These are phyloP conservation scores for Vigna reflexopilosa DNA, from an alignment of 306 rosid genomes.

Conservation along the genomic window DNA sequence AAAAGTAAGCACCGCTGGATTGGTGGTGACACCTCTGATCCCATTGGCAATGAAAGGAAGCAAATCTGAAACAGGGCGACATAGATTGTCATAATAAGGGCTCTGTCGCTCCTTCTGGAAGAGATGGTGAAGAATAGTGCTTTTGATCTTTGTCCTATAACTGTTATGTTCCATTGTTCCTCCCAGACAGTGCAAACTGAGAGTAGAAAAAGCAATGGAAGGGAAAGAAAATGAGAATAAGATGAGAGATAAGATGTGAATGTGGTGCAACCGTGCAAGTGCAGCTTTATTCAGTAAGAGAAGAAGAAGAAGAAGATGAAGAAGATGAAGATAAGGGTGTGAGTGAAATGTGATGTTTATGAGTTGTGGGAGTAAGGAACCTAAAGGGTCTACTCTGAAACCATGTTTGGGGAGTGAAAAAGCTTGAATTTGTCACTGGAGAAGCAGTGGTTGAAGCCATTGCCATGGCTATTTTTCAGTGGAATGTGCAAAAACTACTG, in stretches of 20 bases:
- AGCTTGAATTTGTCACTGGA: neutral
- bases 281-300: neutral
- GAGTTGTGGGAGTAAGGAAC: neutral
- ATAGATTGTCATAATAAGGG: constrained; percentile 91
- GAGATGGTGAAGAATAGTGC: constrained; percentile 74
- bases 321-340: neutral
- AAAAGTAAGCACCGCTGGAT: constrained; percentile 71
- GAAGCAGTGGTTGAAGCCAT: neutral
- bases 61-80: constrained; percentile 85
- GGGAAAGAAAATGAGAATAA: neutral
- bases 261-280: neutral
- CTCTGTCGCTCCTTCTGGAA: constrained; percentile 82
- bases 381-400: constrained; percentile 11
- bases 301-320: too few relatives aligned
- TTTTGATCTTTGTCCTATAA: constrained; percentile 50
- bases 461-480: neutral
- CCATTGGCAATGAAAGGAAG: constrained; percentile 80
- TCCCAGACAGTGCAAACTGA: constrained; percentile 24
- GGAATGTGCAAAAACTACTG: neutral
- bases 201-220: neutral
- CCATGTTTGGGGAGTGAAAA: neutral
- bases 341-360: neutral
- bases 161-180: constrained; percentile 43
- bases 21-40: constrained; percentile 87
- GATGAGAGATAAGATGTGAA: neutral